Conservation (phyloP, 2,329 filamentous ascomycete genomes). For the Cordyceps tenuipes region DNA sequence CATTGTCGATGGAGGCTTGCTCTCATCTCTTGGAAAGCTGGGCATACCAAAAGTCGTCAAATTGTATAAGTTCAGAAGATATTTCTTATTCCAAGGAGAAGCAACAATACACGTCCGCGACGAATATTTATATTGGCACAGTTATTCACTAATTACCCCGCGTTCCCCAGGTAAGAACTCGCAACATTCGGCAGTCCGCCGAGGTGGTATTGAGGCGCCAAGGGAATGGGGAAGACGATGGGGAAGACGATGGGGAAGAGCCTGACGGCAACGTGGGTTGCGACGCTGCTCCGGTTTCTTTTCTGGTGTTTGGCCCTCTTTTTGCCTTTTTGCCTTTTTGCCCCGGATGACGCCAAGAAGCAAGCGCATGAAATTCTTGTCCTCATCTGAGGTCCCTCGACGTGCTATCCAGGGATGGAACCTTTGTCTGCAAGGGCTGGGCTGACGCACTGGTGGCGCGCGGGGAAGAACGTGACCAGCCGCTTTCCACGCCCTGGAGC, state of each 20-base stretch:
- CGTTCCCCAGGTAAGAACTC: not conserved
- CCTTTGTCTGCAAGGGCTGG: not conserved
- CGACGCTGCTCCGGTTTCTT: conserved; percentile 3
- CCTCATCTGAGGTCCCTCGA: not conserved
- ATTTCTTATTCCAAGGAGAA: too few relatives aligned
- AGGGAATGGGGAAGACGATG: not conserved
- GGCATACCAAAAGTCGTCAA: too few relatives aligned
- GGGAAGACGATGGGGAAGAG: not conserved
- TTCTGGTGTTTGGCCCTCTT: not conserved
- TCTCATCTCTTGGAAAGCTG: not conserved
- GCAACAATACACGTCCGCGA: too few relatives aligned
- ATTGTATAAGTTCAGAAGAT: too few relatives aligned
- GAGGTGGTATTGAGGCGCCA: not conserved
- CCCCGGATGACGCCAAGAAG: not conserved
- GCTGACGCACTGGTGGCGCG: too few relatives aligned
- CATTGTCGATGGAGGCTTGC: conserved; percentile 4
- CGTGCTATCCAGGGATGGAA: not conserved
- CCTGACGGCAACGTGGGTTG: not conserved
- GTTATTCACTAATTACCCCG: not conserved
- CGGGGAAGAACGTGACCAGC: not conserved
- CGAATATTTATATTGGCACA: not conserved
- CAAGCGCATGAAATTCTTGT: not conserved
- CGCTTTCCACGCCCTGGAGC: too few relatives aligned
- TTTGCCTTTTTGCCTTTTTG: not conserved
- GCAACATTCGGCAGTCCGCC: not conserved